Conservation (phyloP, 2,329 filamentous ascomycete species). For the Mycosphaerella sp. region DNA sequence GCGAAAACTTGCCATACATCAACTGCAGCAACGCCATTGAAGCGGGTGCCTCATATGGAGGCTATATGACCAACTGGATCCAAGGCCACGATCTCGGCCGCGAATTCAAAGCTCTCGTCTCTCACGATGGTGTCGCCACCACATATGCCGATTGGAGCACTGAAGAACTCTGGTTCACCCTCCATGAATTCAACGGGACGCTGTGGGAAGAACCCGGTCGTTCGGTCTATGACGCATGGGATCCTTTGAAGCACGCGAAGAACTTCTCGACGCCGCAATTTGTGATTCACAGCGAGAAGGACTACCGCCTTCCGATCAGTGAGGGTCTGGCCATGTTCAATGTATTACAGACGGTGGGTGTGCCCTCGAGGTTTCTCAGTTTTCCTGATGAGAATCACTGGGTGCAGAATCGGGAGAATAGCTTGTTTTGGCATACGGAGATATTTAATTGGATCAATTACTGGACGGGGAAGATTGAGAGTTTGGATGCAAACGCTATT, state of each 20-base stretch:
- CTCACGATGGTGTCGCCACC: conserved; percentile 67
- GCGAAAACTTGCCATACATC: conserved; percentile 20
- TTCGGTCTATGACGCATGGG: conserved; percentile 16
- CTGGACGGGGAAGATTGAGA: conserved; percentile 21
- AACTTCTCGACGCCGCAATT: conserved; percentile 24
- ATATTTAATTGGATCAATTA: conserved; percentile 25
- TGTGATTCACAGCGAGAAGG: conserved; percentile 23
- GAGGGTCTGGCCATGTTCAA: conserved; percentile 25
- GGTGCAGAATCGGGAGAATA: conserved; percentile 20
- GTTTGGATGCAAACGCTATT: conserved; percentile 19
- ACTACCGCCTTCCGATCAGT: conserved; percentile 21
- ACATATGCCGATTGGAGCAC: conserved; percentile 37
- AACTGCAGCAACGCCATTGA: conserved; percentile 25
- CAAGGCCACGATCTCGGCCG: conserved; percentile 77
- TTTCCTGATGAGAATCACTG: conserved; percentile 23
- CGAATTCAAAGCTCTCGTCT: conserved; percentile 80
- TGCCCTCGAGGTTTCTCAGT: conserved; percentile 21
- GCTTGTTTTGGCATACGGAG: conserved; percentile 23
- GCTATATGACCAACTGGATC: conserved; percentile 49
- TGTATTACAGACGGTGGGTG: conserved; percentile 20
- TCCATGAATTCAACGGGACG: conserved; percentile 46
- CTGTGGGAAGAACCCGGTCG: conserved; percentile 39
- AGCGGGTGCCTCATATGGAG: conserved; percentile 34
- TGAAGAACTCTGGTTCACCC: conserved; percentile 48
- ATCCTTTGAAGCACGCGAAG: conserved; percentile 20